These are phyloP conservation scores for Backusella australiensis DNA, from an alignment of 192 early-diverging fungal species.

Conservation along the genomic window DNA sequence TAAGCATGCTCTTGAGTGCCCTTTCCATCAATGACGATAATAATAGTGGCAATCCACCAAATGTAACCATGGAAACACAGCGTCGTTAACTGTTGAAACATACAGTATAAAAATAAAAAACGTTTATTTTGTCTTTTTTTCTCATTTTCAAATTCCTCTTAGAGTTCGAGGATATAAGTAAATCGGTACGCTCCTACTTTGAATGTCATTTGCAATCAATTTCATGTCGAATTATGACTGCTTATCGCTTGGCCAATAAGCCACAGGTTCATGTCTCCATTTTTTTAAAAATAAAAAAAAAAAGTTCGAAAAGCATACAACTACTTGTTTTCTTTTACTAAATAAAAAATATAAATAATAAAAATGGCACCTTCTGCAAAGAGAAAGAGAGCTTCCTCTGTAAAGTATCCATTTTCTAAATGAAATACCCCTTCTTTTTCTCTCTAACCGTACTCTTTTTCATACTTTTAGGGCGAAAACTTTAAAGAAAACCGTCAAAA, in stretches of 20 bases:
- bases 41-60: too few species aligned
- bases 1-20: too few species aligned
- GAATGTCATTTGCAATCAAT: too few species aligned
- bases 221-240: background rate
- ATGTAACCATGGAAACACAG: too few species aligned
- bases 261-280: background rate
- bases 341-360: background rate
- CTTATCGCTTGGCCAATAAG: background rate
- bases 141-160: too few species aligned
- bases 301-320: background rate
- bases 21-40: too few species aligned
- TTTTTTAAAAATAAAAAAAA: background rate
- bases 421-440: too few species aligned
- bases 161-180: too few species aligned
- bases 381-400: slow-evolving; percentile 14
- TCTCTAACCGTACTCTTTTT: background rate
- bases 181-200: too few species aligned
- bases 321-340: background rate
- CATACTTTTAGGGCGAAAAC: background rate
- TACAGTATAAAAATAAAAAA: too few species aligned
- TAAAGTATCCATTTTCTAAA: background rate
- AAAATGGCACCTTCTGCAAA: slow-evolving; percentile 1
- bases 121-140: too few species aligned
- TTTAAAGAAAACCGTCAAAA: slow-evolving; percentile 20
- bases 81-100: too few species aligned